Conservation (phyloP, 495 filamentous ascomycete species). For the Xylaria palmicola region DNA sequence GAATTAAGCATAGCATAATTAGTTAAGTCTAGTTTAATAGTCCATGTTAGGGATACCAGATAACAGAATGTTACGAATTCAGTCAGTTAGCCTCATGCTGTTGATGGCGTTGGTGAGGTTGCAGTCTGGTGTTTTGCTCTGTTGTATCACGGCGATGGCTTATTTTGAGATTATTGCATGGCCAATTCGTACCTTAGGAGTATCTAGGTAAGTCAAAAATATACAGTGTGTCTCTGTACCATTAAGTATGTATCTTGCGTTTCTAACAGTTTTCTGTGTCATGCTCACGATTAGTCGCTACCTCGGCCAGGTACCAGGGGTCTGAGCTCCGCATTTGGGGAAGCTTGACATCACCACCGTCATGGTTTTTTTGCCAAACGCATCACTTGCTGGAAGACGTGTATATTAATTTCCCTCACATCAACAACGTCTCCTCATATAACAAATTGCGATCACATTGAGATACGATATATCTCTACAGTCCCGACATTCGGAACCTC, state of each 20-base stretch:
- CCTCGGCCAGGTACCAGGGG: not conserved
- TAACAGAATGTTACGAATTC: not conserved
- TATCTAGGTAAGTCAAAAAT: too few relatives aligned
- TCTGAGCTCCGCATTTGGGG: conserved; percentile 11
- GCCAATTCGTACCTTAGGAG: too few relatives aligned
- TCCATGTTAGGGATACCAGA: not conserved
- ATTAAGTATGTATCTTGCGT: too few relatives aligned
- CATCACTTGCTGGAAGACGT: not conserved
- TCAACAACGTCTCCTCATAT: too few relatives aligned
- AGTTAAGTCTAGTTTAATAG: not conserved
- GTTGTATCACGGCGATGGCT: not conserved
- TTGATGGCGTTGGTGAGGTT: too few relatives aligned
- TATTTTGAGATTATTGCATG: not conserved
- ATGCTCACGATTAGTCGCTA: not conserved
- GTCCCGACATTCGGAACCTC: not conserved
- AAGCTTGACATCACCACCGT: conserved; percentile 13
- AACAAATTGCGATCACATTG: not conserved
- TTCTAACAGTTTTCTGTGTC: not conserved
- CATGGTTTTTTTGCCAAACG: not conserved
- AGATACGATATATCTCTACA: not conserved
- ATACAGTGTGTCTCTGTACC: too few relatives aligned
- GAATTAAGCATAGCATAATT: too few relatives aligned
- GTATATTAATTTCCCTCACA: not conserved
- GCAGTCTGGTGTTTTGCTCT: too few relatives aligned
- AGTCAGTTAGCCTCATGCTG: too few relatives aligned